Conservation (phyloP, 139 green algal species). For the Coelastrella sp. region DNA sequence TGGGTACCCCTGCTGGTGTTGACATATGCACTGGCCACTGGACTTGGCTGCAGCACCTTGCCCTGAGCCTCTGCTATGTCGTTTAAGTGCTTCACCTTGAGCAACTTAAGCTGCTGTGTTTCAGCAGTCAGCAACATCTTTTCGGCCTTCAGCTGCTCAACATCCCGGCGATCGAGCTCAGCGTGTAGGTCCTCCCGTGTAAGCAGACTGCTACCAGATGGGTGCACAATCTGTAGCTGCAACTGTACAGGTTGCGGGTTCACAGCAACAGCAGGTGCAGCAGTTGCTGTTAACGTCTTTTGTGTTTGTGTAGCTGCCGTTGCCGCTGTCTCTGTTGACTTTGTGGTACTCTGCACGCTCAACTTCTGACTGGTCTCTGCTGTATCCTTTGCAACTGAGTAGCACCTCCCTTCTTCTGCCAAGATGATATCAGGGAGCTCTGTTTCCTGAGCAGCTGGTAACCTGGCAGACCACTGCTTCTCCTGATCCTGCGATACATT, state of each 20-base stretch:
- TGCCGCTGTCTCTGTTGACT: not conserved
- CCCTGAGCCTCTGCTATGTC: not conserved
- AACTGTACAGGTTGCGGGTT: not conserved
- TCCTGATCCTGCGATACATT: not conserved
- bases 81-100: not conserved
- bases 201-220: not conserved
- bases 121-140: not conserved
- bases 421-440: not conserved
- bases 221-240: not conserved
- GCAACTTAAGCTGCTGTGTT: not conserved
- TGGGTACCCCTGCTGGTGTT: constrained; percentile 21
- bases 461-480: not conserved
- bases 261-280: not conserved
- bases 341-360: not conserved
- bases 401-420: not conserved
- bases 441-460: not conserved
- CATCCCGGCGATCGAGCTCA: not conserved
- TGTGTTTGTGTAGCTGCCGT: not conserved
- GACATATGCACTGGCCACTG: not conserved
- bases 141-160: not conserved
- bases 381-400: not conserved
- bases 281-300: not conserved
- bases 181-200: not conserved
- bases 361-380: not conserved
- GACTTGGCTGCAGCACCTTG: too few species aligned